Percentiles rank a stretch among this genome's conserved stretches.
Evolutionary conservation across 176 grass and related monocot genomes (phyloP).

Genomic region (Oryza coarctata): DNA sequence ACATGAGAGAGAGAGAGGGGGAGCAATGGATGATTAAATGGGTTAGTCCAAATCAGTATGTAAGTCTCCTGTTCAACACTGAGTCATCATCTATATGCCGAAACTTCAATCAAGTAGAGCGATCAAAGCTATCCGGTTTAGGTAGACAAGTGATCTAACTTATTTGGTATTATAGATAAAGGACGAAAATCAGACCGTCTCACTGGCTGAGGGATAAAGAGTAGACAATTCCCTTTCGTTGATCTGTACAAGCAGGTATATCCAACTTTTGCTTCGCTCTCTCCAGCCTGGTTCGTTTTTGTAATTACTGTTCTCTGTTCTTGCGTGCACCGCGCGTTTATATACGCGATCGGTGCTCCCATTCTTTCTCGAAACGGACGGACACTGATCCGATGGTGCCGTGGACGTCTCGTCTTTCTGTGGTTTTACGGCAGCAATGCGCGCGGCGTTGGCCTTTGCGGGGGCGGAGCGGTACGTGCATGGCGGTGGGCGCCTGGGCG

Average conservation of each 20-base stretch:
- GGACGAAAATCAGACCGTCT: no score
- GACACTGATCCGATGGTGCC: neutral
- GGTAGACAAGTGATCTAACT: no score
- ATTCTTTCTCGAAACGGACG: neutral
- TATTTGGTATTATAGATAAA: no score
- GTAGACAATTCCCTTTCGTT: no score
- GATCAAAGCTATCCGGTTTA: no score
- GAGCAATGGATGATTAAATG: no score
- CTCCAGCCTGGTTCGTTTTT: neutral
- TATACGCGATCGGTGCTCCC: neutral
- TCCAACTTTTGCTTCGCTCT: neutral
- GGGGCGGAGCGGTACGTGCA: neutral
- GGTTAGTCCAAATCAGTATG: no score
- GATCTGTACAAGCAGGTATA: slow-evolving; percentile 22
- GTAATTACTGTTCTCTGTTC: neutral
- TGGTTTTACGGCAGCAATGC: neutral
- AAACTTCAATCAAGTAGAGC: no score
- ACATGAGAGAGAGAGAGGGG: no score
- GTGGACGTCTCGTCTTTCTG: neutral
- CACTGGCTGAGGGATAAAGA: no score
- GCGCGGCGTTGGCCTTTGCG: neutral
- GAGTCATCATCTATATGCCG: no score
- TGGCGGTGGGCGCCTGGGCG: neutral
- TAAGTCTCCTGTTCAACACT: no score
- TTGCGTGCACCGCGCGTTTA: neutral